Conservation (phyloP, 2,329 filamentous ascomycete species). For the Clathrospora elynae region DNA sequence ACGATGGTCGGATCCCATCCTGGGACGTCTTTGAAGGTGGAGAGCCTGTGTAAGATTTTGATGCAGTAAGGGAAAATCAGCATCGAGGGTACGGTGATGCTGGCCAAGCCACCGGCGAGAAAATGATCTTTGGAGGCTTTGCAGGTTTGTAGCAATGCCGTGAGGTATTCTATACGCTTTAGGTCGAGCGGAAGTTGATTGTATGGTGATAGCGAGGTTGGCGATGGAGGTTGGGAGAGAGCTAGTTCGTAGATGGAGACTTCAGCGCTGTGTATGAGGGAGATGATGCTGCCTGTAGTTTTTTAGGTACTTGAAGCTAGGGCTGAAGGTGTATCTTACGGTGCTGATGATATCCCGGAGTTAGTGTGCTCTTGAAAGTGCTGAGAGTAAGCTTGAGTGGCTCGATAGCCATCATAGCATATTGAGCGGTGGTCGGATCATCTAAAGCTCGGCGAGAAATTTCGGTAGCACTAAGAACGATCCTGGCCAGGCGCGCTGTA, state of each 20-base stretch:
- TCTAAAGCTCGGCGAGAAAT: constrained; percentile 28
- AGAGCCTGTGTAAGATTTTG: constrained; percentile 18
- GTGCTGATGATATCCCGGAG: constrained; percentile 16
- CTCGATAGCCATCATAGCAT: constrained; percentile 20
- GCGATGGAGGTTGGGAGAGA: constrained; percentile 3
- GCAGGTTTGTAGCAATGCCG: constrained; percentile 14
- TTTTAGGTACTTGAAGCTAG: not conserved
- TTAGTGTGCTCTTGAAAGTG: constrained; percentile 13
- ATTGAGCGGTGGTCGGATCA: constrained; percentile 11
- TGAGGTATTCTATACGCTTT: constrained; percentile 23
- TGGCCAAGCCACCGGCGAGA: constrained; percentile 12
- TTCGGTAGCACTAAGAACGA: constrained; percentile 29
- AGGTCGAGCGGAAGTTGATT: constrained; percentile 6
- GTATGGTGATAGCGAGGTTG: not conserved
- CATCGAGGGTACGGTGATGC: constrained; percentile 13
- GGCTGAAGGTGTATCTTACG: constrained; percentile 9
- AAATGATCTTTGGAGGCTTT: constrained; percentile 19
- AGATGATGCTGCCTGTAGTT: constrained; percentile 14
- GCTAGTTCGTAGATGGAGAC: constrained; percentile 25
- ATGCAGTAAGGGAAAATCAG: constrained; percentile 22
- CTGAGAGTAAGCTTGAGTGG: constrained; percentile 18
- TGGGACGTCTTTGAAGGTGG: constrained; percentile 16
- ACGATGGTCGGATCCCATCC: constrained; percentile 22
- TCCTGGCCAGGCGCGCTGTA: constrained; percentile 45
- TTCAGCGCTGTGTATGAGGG: constrained; percentile 19